These are phyloP conservation scores for Clarireedia sp. DNA, from an alignment of 2,329 filamentous ascomycete species.

Conservation along the genomic window DNA sequence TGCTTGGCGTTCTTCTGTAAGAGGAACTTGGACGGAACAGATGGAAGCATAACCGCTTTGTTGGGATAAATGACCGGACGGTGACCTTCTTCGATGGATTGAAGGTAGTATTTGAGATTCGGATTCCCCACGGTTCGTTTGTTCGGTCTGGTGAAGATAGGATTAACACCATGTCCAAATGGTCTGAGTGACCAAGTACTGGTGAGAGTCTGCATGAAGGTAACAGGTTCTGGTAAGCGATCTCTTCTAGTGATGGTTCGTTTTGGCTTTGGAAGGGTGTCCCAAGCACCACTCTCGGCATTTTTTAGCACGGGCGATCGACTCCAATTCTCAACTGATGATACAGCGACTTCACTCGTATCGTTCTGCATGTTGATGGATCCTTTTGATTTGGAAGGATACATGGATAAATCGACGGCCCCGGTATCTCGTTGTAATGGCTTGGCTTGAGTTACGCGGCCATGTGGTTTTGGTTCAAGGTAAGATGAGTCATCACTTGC, in stretches of 20 bases:
- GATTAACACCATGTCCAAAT: conserved; percentile 27
- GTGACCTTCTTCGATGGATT: conserved; percentile 17
- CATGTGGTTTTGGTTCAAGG: background rate
- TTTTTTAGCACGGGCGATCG: conserved; percentile 19
- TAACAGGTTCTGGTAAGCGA: conserved; percentile 26
- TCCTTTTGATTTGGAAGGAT: background rate
- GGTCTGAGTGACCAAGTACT: conserved; percentile 26
- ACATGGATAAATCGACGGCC: background rate
- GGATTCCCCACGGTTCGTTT: conserved; percentile 20
- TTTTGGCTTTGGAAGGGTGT: conserved; percentile 6
- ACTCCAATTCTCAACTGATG: background rate
- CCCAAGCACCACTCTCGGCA: conserved; percentile 24
- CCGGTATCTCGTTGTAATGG: background rate
- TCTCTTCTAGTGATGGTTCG: conserved; percentile 5
- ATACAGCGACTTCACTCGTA: too few species aligned
- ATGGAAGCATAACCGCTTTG: conserved; percentile 15
- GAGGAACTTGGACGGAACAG: conserved; percentile 15
- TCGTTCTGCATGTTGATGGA: background rate
- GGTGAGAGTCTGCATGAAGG: conserved; percentile 24
- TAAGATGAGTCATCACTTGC: background rate
- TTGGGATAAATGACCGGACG: conserved; percentile 23
- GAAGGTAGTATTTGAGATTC: conserved; percentile 14
- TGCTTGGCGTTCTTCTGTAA: conserved; percentile 1
- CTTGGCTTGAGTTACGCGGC: background rate
- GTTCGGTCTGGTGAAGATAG: conserved; percentile 23